Evolutionary conservation across 192 early-diverging fungal genomes (phyloP).

Genomic region (Jimgerdemannia flammicorona): DNA sequence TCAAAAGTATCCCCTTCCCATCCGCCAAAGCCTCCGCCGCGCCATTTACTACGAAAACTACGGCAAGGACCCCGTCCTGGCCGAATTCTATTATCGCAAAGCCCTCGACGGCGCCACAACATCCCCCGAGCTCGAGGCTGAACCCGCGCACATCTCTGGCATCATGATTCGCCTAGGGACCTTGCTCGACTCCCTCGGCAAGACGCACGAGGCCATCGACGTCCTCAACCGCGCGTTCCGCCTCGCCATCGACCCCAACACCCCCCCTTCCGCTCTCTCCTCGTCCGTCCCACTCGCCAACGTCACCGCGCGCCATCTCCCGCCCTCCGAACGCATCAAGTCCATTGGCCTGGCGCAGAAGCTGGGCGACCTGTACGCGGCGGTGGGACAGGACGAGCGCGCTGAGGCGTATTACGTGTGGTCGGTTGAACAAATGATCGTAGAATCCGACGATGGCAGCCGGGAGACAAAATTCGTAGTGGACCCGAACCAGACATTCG

Average conservation of each 20-base stretch:
- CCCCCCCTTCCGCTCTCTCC: not conserved
- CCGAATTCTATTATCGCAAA: slow-evolving; percentile 39
- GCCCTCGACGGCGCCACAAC: slow-evolving; percentile 41
- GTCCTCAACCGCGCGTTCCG: slow-evolving; percentile 42
- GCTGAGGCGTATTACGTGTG: slow-evolving; percentile 54
- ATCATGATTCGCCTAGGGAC: slow-evolving; percentile 56
- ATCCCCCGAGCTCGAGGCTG: slow-evolving; percentile 37
- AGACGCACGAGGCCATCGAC: slow-evolving; percentile 40
- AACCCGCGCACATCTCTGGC: slow-evolving; percentile 39
- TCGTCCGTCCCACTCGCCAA: not conserved
- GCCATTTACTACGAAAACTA: slow-evolving; percentile 54
- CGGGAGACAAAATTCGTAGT: not conserved
- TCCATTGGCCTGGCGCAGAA: slow-evolving; percentile 49
- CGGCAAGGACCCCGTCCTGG: slow-evolving; percentile 35
- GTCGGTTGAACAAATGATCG: slow-evolving; percentile 50
- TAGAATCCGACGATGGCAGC: slow-evolving; percentile 13
- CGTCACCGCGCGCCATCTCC: slow-evolving; percentile 15
- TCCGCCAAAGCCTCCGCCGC: slow-evolving; percentile 46
- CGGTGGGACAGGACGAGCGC: slow-evolving; percentile 37
- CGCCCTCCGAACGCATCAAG: slow-evolving; percentile 36
- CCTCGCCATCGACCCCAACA: slow-evolving; percentile 11
- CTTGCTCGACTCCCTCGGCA: slow-evolving; percentile 39
- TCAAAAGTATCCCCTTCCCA: slow-evolving; percentile 45
- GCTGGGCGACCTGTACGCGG: slow-evolving; percentile 44
- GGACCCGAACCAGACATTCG: slow-evolving; percentile 28